These are phyloP conservation scores for Tulasnella calospora DNA, from an alignment of 768 basidiomycete genomes.

Conservation along the genomic window DNA sequence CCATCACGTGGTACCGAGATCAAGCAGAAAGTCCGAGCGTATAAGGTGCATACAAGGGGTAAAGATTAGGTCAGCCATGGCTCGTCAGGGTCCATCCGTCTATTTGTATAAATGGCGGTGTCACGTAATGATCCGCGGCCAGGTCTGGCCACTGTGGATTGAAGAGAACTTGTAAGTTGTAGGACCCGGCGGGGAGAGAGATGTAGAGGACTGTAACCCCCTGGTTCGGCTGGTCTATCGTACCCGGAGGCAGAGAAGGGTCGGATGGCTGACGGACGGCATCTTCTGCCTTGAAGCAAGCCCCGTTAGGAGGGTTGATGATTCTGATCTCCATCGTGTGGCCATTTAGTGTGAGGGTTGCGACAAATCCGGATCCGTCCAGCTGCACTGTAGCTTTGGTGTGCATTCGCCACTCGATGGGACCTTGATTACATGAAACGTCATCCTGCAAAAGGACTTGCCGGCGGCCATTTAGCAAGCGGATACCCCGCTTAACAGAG, in stretches of 20 bases:
- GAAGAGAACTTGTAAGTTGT: constrained; percentile 79
- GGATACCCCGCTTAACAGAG: constrained; percentile 41
- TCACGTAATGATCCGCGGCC: constrained; percentile 54
- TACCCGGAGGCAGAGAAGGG: constrained; percentile 34
- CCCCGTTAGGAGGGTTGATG: constrained; percentile 36
- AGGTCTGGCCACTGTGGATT: constrained; percentile 84
- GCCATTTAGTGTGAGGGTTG: constrained; percentile 38
- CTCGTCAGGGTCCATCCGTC: constrained; percentile 72
- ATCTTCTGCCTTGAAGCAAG: constrained; percentile 34
- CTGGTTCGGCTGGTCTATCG: constrained; percentile 34
- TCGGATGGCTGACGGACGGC: constrained; percentile 32
- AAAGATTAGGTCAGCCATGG: constrained; percentile 45
- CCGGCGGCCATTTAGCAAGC: constrained; percentile 41
- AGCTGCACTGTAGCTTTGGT: constrained; percentile 44
- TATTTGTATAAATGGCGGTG: constrained; percentile 66
- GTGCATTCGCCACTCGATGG: constrained; percentile 41
- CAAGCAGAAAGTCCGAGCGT: background rate
- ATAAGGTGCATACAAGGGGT: background rate
- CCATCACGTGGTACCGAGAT: background rate
- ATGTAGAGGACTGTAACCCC: constrained; percentile 41
- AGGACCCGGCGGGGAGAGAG: constrained; percentile 50
- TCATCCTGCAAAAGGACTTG: constrained; percentile 47
- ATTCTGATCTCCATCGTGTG: constrained; percentile 38
- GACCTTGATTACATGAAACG: constrained; percentile 33
- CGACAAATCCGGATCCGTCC: constrained; percentile 32